phyloP scores from a whole-genome alignment of 305 asterid genomes.

The Nicotiana rustica region DNA sequence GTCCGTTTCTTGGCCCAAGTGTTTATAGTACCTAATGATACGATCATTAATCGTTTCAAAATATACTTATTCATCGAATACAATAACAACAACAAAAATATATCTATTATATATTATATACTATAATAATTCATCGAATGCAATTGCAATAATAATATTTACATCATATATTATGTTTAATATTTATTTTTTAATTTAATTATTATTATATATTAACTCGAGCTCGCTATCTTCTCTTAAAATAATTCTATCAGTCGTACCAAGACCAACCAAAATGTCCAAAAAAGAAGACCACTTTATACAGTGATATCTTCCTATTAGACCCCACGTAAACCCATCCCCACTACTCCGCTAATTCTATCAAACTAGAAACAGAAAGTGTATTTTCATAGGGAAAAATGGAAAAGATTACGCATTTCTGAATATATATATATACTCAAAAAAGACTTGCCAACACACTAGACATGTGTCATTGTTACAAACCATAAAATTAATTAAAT shows the following conservation, averaged over 20 bases:
- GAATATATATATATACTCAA: neutral
- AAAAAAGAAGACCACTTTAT: neutral
- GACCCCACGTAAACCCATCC: neutral
- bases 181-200: too few species aligned
- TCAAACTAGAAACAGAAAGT: conserved; percentile 9
- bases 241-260: too few species aligned
- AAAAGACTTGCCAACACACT: neutral
- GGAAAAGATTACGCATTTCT: neutral
- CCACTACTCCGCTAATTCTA: conserved; percentile 25
- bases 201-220: too few species aligned
- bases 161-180: too few species aligned
- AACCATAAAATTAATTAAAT: neutral
- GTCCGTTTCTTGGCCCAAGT: neutral
- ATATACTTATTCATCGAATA: too few species aligned
- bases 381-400: neutral
- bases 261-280: neutral
- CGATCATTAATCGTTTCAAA: too few species aligned
- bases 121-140: too few species aligned
- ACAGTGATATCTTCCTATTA: neutral
- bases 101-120: too few species aligned
- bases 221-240: too few species aligned
- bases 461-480: neutral
- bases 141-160: too few species aligned
- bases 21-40: too few species aligned
- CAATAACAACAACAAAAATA: too few species aligned